Base-by-base conservation (phyloP, 2,329 filamentous ascomycete species). In the Fusarium hostae region DNA sequence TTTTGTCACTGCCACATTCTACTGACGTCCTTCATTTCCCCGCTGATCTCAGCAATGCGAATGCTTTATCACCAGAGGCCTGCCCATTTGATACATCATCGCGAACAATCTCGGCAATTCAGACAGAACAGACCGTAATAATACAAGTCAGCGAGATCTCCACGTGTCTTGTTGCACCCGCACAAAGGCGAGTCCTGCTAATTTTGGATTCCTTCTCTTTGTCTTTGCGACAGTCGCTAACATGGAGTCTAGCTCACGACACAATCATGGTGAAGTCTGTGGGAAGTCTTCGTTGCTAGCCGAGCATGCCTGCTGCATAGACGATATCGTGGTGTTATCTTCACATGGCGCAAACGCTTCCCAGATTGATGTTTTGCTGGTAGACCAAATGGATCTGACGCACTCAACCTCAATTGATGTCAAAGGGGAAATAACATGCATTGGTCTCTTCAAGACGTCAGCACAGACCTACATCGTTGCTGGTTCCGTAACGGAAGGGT, bases 91-190 rank as follows among this genome's bases (percentile, higher is more conserved):
- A 91, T 72, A 77, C 87, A 20, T 79, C 79, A 4, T 86, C 84
- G 7, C 82, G 85, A 47, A 91, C 89, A 1, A 79, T 91, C 30
- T 82, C 83, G 24, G 82, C 85, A 16, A 76, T 78, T 6, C 80
- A 82, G 35, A 74, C 81, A 15, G 73, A 78, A 9, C 76, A 80
- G 6, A 79, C 80, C 3, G 77, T 76, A 3, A 81, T 86, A 9
- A 78, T 89, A 5, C 89, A 91, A 73, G 81, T 90, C 7, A 90
- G 89, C 1, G 85, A 87, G 58, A 79, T 77, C 34, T 81, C 75
- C 22, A 78, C 87, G 5, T 84, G 83, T 11, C 72, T 88, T 45
- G 70, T 83, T 20, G 79, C 76, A 5, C 68, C 77, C 6, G 71
- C 72, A 9, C 77, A 80, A 63, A 82, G 79, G 85, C 40, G 50